These are phyloP conservation scores for Phytophthora hibernalis DNA, from an alignment of 352 stramenopile genomes.

Conservation along the genomic window DNA sequence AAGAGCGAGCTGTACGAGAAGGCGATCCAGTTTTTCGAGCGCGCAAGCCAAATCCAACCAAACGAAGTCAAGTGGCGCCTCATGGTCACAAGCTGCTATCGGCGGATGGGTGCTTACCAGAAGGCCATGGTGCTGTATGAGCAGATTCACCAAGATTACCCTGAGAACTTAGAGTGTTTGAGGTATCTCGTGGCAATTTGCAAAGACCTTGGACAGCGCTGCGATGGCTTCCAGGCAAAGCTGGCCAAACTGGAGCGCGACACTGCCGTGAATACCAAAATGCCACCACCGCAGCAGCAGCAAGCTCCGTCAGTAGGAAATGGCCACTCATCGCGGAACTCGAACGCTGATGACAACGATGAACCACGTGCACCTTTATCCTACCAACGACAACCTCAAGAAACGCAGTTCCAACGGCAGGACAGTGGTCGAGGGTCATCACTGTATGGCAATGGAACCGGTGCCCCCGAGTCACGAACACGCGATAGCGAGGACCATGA, in stretches of 20 bases:
- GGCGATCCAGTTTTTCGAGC: conserved; percentile 96
- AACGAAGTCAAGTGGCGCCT: conserved; percentile 97
- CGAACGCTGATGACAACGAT: conserved; percentile 24
- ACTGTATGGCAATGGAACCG: conserved; percentile 35
- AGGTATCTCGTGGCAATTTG: conserved; percentile 94
- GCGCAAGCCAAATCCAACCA: conserved; percentile 94
- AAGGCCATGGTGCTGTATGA: conserved; percentile 95
- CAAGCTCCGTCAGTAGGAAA: conserved; percentile 30
- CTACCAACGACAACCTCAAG: conserved; percentile 33
- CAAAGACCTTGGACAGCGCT: conserved; percentile 93
- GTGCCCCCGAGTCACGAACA: conserved; percentile 26
- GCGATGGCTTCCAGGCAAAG: conserved; percentile 93
- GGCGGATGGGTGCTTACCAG: conserved; percentile 94
- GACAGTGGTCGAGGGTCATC: conserved; percentile 23
- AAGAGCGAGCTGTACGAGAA: conserved; percentile 98
- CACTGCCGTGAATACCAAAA: conserved; percentile 49
- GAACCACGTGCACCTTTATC: conserved; percentile 18
- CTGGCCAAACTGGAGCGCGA: conserved; percentile 91
- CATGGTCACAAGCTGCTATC: conserved; percentile 97
- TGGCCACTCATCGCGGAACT: conserved; percentile 30
- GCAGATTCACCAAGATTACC: conserved; percentile 94
- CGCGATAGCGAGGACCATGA: conserved; percentile 38
- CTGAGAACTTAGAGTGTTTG: conserved; percentile 94
- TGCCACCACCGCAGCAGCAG: conserved; percentile 44
- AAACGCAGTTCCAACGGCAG: conserved; percentile 41